These are phyloP conservation scores for Globisporangium camurandrum DNA, from an alignment of 352 stramenopile species.

Conservation along the genomic window DNA sequence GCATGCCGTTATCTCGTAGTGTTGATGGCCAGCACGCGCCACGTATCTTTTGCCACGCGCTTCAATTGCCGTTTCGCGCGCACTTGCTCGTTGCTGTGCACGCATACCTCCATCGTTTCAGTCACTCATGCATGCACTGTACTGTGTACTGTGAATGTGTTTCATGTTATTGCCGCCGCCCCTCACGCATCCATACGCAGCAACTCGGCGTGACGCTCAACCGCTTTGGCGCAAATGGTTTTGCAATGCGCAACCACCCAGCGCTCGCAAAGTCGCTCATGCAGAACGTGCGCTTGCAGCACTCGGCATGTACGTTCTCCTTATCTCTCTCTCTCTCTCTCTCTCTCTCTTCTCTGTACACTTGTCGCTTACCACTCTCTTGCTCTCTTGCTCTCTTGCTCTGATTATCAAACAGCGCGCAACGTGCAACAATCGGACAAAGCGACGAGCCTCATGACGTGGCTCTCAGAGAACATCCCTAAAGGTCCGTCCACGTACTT, in stretches of 20 bases:
- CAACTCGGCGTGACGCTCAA: slow-evolving; percentile 59
- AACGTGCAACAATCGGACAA: slow-evolving; percentile 34
- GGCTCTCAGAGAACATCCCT: slow-evolving; percentile 75
- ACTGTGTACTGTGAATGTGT: not conserved
- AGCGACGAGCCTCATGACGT: slow-evolving; percentile 57
- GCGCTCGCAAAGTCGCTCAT: slow-evolving; percentile 35
- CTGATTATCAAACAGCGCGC: slow-evolving; percentile 33
- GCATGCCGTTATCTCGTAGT: not conserved
- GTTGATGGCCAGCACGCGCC: not conserved
- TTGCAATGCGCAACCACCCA: slow-evolving; percentile 26
- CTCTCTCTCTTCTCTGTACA: not conserved
- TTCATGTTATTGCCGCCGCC: not conserved
- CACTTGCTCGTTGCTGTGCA: not conserved
- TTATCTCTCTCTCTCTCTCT: not conserved
- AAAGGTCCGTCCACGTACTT: slow-evolving; percentile 23
- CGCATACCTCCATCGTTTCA: not conserved
- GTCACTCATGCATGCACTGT: not conserved
- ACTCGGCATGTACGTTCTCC: slow-evolving; percentile 42
- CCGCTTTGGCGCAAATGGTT: slow-evolving; percentile 34
- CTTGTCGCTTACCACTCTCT: not conserved
- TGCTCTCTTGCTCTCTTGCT: too few relatives aligned
- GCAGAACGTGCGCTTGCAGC: slow-evolving; percentile 45
- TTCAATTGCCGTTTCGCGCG: too few relatives aligned
- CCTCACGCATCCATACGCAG: too few relatives aligned
- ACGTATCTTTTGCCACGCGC: slow-evolving; percentile 3